Evolutionary conservation across 2,329 filamentous ascomycete genomes (phyloP), one percentile per base, ranked within the genome.

Genomic region (Diplodia sapinea): DNA sequence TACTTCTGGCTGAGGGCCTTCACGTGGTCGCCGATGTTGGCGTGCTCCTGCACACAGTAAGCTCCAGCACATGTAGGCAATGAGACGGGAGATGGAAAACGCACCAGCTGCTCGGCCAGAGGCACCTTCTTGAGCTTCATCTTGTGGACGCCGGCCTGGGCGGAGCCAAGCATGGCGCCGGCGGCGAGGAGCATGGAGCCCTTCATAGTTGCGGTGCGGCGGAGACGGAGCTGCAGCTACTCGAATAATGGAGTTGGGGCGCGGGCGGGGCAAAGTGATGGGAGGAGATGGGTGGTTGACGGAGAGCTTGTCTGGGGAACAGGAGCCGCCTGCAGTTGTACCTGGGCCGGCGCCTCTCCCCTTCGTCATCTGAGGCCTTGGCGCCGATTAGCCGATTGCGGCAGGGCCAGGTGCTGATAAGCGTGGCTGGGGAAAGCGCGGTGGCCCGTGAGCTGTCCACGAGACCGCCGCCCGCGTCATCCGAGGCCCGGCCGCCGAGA

Each of bases 81-180:
- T 36, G 62, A 54, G 29, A 68, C 47, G 61, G 52, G 65, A 63
- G 61, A 50, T 65, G 70, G 68, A 40, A 47, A 69, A 85, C 91
- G 79, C 84, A 96, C 94, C 77, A 99, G 88, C 85, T 98, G 95
- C 80, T 98, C 92, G 61, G 89, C 87, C 69, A 99, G 85, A 73
- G 95, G 91, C 70, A 98, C 84, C 90, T 99, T 99, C 87, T 97
- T 91, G 77, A 99, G 90, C 87, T 96, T 95, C 87, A 97, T 90
- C 87, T 93, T 96, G 88, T 98, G 93, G 73, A 97, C 86, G 76
- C 89, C 93, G 74, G 93, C 94, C 78, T 91, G 87, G 79, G 91
- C 91, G 79, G 90, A 89, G 84, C 91, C 91, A 77, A 94, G 86
- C 85, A 96, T 88, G 84, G 89, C 86, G 76, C 89, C 89, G 82